phyloP scores from a whole-genome alignment of 495 filamentous ascomycete species.

The Oleoguttula mirabilis region DNA sequence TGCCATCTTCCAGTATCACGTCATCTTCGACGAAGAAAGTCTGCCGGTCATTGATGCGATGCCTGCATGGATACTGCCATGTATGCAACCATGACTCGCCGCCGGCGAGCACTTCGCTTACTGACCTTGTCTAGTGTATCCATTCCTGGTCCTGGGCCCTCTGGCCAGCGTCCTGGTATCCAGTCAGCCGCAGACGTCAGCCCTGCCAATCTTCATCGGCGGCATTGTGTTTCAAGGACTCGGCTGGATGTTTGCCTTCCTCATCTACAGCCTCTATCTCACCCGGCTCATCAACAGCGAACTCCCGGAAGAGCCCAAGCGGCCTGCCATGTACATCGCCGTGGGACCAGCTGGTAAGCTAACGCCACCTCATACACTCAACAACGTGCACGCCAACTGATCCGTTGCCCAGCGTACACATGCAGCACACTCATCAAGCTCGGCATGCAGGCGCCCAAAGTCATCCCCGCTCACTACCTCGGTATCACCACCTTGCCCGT shows the following conservation, averaged over 20 bases:
- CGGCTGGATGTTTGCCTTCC: constrained; percentile 36
- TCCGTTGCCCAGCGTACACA: constrained; percentile 19
- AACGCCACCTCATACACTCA: neutral
- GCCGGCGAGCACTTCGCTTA: too few relatives aligned
- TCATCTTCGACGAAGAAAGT: constrained; percentile 38
- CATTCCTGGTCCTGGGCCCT: constrained; percentile 41
- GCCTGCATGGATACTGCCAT: constrained; percentile 43
- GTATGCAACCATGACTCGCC: too few relatives aligned
- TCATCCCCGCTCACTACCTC: constrained; percentile 7
- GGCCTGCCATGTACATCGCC: constrained; percentile 25
- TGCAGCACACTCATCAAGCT: constrained; percentile 9
- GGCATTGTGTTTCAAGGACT: constrained; percentile 42
- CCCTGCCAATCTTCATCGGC: constrained; percentile 36
- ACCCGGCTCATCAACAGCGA: constrained; percentile 22
- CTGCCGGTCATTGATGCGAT: constrained; percentile 30
- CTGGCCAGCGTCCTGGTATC: constrained; percentile 31
- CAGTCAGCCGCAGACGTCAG: constrained; percentile 31
- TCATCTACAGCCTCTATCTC: constrained; percentile 35
- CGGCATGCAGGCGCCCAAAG: constrained; percentile 8
- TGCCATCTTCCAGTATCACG: constrained; percentile 37
- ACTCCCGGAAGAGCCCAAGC: constrained; percentile 14
- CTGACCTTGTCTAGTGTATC: too few relatives aligned
- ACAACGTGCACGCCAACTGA: too few relatives aligned
- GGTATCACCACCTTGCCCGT: constrained; percentile 7
- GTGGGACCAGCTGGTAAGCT: constrained; percentile 13